A percentile compares a stretch with the other conserved stretches of the same genome.
These are phyloP conservation scores for Lasiodiplodia theobromae DNA, from an alignment of 2,329 filamentous ascomycete genomes.

Conservation along the genomic window DNA sequence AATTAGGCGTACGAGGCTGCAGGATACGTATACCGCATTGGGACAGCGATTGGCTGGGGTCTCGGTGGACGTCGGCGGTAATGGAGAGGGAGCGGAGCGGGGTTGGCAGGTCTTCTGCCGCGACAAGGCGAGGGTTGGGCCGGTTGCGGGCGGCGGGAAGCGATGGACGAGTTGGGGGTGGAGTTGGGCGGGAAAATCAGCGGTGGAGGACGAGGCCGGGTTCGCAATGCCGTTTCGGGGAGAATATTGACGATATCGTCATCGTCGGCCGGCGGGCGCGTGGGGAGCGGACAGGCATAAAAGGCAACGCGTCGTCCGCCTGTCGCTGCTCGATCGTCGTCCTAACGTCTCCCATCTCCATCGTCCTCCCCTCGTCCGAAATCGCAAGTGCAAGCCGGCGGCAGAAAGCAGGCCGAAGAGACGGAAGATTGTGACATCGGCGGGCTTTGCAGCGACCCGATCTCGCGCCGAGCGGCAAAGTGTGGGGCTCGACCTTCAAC, in stretches of 20 bases:
- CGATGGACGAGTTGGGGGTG: slow-evolving; percentile 5
- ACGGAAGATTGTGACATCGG: not conserved
- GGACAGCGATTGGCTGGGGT: slow-evolving; percentile 9
- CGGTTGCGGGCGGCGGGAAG: slow-evolving; percentile 6
- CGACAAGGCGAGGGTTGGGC: not conserved
- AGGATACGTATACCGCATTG: slow-evolving; percentile 23
- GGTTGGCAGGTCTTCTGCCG: not conserved
- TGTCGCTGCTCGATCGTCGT: not conserved
- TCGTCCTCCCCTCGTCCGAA: not conserved
- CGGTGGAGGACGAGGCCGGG: not conserved
- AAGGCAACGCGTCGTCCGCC: not conserved
- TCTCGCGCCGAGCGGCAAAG: slow-evolving; percentile 17
- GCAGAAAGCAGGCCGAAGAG: slow-evolving; percentile 6
- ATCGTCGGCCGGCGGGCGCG: not conserved
- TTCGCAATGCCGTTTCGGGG: slow-evolving; percentile 20
- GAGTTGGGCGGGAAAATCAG: not conserved
- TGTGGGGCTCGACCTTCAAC: slow-evolving; percentile 15
- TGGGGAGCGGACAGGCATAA: not conserved
- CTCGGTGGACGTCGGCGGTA: not conserved
- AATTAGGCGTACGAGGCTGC: not conserved
- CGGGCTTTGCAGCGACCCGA: slow-evolving; percentile 19
- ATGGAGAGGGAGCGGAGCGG: slow-evolving; percentile 4
- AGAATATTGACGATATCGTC: slow-evolving; percentile 19
- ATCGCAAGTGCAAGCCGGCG: not conserved
- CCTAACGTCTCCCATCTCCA: not conserved